A percentile compares a stretch with the other conserved stretches of the same genome.
Conservation (phyloP, 2,329 filamentous ascomycete species). For the Botryotinia narcissicola region DNA sequence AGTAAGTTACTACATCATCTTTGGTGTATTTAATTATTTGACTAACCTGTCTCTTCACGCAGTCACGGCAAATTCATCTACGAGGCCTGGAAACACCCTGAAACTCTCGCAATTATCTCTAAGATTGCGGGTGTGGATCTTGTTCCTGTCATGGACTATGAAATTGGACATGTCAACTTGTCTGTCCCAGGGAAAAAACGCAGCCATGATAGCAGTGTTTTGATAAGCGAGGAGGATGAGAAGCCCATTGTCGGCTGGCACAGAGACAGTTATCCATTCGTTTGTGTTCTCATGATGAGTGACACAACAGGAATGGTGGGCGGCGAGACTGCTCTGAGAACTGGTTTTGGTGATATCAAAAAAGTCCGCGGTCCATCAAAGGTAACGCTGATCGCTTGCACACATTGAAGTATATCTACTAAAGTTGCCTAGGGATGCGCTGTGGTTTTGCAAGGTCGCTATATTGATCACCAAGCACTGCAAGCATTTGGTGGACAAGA, state of each 20-base stretch:
- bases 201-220: constrained; percentile 28
- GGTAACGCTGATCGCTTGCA: constrained; percentile 34
- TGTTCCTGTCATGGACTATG: constrained; percentile 54
- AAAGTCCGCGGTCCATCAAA: constrained; percentile 46
- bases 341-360: constrained; percentile 46
- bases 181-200: constrained; percentile 40
- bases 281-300: constrained; percentile 52
- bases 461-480: constrained; percentile 46
- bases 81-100: constrained; percentile 57
- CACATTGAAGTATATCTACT: constrained; percentile 8
- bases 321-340: constrained; percentile 60
- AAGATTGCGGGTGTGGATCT: constrained; percentile 58
- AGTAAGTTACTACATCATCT: constrained; percentile 45
- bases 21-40: neutral
- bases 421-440: constrained; percentile 40
- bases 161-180: constrained; percentile 59
- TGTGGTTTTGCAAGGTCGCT: constrained; percentile 47
- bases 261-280: constrained; percentile 50
- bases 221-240: constrained; percentile 37
- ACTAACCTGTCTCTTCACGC: constrained; percentile 22
- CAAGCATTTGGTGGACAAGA: constrained; percentile 44
- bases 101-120: constrained; percentile 53
- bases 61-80: constrained; percentile 65
- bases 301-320: constrained; percentile 49
- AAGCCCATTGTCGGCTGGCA: constrained; percentile 48